Evolutionary conservation across 768 basidiomycete genomes (phyloP), one percentile per base, ranked within the genome.

Genomic region (Tulasnella sp.): DNA sequence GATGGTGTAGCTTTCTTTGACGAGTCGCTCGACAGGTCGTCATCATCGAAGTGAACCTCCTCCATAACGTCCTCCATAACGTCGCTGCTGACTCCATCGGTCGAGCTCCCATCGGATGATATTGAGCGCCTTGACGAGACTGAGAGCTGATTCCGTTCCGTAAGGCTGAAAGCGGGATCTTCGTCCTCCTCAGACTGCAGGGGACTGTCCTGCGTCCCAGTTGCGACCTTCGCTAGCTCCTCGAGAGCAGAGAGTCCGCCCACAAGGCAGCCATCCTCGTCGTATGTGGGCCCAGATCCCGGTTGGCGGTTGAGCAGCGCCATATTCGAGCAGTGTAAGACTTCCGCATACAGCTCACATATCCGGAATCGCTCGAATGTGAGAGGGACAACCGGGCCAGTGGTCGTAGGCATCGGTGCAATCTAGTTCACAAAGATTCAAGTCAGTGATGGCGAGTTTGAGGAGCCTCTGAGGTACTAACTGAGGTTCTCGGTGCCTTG

Each of bases 301-400:
- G 86, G 78, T 1, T 86, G 81, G 11, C 97, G 92, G 78, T 98
- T 98, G 34, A 98, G 84, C 29, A 98, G 86, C 5, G 92, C 89
- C 96, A 99, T 98, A 77, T 97, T 98, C 19, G 97, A 98, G 79
- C 95, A 97, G 78, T 99, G 97, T 32, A 98, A 82, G 5, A 99
- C 87, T 78, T 99, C 97, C 22, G 96, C 97, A 77, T 96, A 95
- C 14, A 99, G 84, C 80, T 99, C 97, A 81, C 94, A 92, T 76
- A 98, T 94, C 11, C 96, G 88, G 80, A 94, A 97, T 17, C 97
- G 89, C 79, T 98, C 97, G 72, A 95, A 87, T 1, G 97, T 98
- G 34, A 99, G 87, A 0, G 95, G 94, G 1, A 83, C 83, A 68
- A 91, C 85, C 5, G 81, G 79, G 5, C 91, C 91, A n/a, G 92